Evolutionary conservation across 805 yeast species (phyloP).

Genomic region (Candida glaebosa): DNA sequence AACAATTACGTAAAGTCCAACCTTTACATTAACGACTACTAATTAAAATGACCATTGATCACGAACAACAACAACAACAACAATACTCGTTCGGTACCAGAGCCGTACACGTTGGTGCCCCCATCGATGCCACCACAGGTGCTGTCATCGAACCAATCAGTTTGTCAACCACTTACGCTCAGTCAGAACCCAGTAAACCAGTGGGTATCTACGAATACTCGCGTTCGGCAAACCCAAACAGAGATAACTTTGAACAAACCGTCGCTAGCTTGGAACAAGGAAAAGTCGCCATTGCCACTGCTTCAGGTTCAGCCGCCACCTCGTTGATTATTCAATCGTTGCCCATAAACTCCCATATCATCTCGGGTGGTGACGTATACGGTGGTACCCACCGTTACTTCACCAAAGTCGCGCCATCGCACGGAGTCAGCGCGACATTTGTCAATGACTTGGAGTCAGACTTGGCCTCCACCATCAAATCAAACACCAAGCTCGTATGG

Average conservation of each 20-base stretch:
- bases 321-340: conserved; percentile 72
- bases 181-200: conserved; percentile 71
- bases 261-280: conserved; percentile 79
- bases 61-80: conserved; percentile 9
- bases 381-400: conserved; percentile 92
- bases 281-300: conserved; percentile 69
- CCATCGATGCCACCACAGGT: conserved; percentile 69
- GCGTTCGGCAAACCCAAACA: conserved; percentile 82
- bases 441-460: conserved; percentile 62
- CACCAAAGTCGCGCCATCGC: conserved; percentile 78
- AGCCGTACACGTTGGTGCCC: conserved; percentile 83
- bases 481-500: conserved; percentile 77
- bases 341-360: conserved; percentile 67
- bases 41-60: conserved; percentile 37
- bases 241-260: conserved; percentile 75
- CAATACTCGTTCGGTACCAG: conserved; percentile 63
- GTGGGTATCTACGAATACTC: conserved; percentile 80
- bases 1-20: conserved; percentile 1
- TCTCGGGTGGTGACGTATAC: conserved; percentile 81
- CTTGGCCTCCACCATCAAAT: conserved; percentile 50
- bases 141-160: conserved; percentile 86
- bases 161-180: conserved; percentile 82
- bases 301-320: conserved; percentile 86
- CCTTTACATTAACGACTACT: conserved; percentile 1
- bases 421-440: conserved; percentile 69